Evolutionary conservation across 2,329 filamentous ascomycete genomes (phyloP).

Genomic region (Verticillium nonalfalfae): DNA sequence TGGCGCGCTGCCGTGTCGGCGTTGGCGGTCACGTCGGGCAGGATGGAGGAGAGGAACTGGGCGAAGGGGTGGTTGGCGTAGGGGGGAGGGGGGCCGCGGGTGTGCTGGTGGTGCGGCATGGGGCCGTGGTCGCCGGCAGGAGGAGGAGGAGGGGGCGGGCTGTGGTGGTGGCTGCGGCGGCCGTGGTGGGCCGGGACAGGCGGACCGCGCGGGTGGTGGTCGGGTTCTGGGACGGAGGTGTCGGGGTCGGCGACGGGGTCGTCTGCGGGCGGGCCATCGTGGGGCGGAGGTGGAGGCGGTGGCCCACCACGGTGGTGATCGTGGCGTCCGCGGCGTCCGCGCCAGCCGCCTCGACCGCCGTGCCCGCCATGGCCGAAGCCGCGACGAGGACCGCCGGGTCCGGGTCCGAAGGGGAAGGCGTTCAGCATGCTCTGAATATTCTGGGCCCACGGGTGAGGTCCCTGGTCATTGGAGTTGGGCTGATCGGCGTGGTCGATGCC

Average conservation of each 20-base stretch:
- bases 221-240: background rate
- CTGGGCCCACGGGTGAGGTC: background rate
- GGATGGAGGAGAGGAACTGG: conserved; percentile 5
- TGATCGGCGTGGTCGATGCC: conserved; percentile 3
- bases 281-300: conserved; percentile 5
- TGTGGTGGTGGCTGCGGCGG: conserved; percentile 18
- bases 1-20: conserved; percentile 5
- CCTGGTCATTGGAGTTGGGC: background rate
- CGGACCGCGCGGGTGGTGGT: conserved; percentile 11
- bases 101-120: conserved; percentile 9
- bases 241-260: conserved; percentile 21
- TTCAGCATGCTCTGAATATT: background rate
- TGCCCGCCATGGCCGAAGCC: conserved; percentile 1
- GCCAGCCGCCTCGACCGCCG: conserved; percentile 5
- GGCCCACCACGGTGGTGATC: conserved; percentile 13
- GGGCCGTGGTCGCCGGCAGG: conserved; percentile 6
- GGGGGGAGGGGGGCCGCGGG: conserved; percentile 10
- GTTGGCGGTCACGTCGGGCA: background rate
- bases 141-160: conserved; percentile 29
- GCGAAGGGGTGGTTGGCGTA: conserved; percentile 9
- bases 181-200: conserved; percentile 11
- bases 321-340: conserved; percentile 7
- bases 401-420: background rate
- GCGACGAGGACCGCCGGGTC: conserved; percentile 2
- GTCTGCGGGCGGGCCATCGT: conserved; percentile 12